These are phyloP conservation scores for Chrysopogon serrulatus DNA, from an alignment of 176 grass and related monocot genomes.

Conservation along the genomic window DNA sequence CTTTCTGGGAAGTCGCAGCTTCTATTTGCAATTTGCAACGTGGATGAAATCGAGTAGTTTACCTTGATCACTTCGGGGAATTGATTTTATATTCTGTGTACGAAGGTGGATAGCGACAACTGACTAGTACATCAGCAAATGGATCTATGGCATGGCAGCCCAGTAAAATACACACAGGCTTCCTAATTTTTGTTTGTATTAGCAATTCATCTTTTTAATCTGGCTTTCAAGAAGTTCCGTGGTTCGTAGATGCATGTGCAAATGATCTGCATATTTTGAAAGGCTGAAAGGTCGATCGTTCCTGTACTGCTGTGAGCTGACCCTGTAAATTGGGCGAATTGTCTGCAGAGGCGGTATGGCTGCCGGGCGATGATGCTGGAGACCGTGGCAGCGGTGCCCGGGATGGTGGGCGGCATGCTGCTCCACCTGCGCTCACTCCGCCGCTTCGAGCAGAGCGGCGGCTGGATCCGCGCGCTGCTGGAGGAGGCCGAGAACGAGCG, in stretches of 20 bases:
- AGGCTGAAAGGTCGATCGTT: background rate
- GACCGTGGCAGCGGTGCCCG: slow-evolving; percentile 45
- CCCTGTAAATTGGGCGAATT: background rate
- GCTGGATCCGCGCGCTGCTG: slow-evolving; percentile 48
- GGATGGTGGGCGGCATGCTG: slow-evolving; percentile 55
- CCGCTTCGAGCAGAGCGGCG: slow-evolving; percentile 54
- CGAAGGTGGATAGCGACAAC: background rate
- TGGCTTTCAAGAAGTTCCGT: background rate
- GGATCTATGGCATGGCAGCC: background rate
- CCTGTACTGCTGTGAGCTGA: background rate
- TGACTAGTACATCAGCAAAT: background rate
- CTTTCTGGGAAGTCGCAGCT: background rate
- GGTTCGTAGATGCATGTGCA: background rate
- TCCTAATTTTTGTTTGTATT: background rate
- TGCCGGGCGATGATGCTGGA: slow-evolving; percentile 62
- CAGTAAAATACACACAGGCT: background rate
- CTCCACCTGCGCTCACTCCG: slow-evolving; percentile 56
- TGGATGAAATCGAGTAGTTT: background rate
- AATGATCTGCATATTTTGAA: background rate
- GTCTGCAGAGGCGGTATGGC: slow-evolving; percentile 44
- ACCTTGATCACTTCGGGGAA: background rate
- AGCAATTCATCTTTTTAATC: background rate
- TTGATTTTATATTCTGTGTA: background rate
- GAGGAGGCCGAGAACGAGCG: slow-evolving; percentile 57
- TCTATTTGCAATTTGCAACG: slow-evolving; percentile 4